Conservation (phyloP, 768 basidiomycete species). For the Chalciporus pseudorubinellus region DNA sequence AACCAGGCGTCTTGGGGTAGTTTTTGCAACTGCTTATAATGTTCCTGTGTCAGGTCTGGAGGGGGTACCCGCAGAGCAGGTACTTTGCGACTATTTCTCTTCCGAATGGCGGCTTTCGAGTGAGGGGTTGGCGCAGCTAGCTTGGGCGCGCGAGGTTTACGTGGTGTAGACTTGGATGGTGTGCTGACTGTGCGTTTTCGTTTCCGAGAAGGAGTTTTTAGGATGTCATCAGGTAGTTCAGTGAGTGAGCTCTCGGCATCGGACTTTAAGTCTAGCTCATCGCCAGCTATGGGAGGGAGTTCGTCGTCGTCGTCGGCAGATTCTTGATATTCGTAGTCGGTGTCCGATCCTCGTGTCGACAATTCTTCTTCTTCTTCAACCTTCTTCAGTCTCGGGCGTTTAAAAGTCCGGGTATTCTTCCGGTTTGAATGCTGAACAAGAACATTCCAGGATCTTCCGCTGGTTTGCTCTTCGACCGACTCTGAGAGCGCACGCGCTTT, state of each 20-base stretch:
- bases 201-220: conserved; percentile 54
- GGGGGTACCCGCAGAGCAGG: conserved; percentile 34
- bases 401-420: conserved; percentile 10
- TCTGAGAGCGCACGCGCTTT: conserved; percentile 36
- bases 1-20: conserved; percentile 78
- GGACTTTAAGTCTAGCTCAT: conserved; percentile 26
- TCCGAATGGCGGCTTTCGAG: conserved; percentile 64
- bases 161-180: conserved; percentile 33
- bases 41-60: conserved; percentile 34
- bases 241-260: conserved; percentile 25
- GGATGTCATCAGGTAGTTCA: conserved; percentile 28
- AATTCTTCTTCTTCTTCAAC: conserved; percentile 26
- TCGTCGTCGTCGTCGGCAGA: conserved; percentile 21
- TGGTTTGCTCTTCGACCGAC: conserved; percentile 28
- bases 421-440: conserved; percentile 20
- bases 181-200: conserved; percentile 40
- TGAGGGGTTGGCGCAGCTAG: conserved; percentile 70
- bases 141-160: conserved; percentile 36
- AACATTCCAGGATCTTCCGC: conserved; percentile 50
- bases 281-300: conserved; percentile 10
- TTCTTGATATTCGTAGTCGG: conserved; percentile 25
- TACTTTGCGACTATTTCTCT: conserved; percentile 37
- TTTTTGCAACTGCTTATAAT: conserved; percentile 43
- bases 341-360: conserved; percentile 15
- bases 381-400: conserved; percentile 20